A percentile compares a stretch with the other conserved stretches of the same genome.
Conservation (phyloP, 805 yeast genomes). For the Ogataea trehalophila region DNA sequence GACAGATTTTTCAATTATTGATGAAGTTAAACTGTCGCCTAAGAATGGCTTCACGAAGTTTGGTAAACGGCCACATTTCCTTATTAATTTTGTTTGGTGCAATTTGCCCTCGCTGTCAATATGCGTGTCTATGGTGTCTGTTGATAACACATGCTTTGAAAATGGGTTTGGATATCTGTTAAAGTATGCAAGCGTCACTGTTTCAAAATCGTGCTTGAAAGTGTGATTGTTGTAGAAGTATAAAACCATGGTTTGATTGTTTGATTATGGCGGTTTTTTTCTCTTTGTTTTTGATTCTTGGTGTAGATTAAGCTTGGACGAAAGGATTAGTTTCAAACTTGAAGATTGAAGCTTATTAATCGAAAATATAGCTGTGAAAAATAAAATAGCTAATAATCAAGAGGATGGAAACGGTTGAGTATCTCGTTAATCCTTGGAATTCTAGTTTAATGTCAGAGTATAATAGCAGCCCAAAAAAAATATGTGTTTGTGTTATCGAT, state of each 20-base stretch:
- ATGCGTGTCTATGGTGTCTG: slow-evolving; percentile 64
- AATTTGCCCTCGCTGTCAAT: slow-evolving; percentile 62
- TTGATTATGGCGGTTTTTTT: not conserved
- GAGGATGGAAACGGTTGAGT: too few relatives aligned
- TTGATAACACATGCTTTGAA: slow-evolving; percentile 77
- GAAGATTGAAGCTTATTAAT: too few relatives aligned
- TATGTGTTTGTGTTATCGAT: too few relatives aligned
- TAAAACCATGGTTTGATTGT: slow-evolving; percentile 48
- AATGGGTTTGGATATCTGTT: slow-evolving; percentile 76
- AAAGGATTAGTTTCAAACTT: not conserved
- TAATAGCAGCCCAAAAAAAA: too few relatives aligned
- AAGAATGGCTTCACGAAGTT: slow-evolving; percentile 70
- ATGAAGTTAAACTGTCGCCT: slow-evolving; percentile 59
- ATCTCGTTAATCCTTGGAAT: too few relatives aligned
- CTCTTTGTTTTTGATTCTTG: not conserved
- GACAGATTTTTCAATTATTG: slow-evolving; percentile 76
- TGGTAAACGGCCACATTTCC: slow-evolving; percentile 79
- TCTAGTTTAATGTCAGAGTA: too few relatives aligned
- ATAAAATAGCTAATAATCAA: too few relatives aligned
- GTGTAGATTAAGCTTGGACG: not conserved
- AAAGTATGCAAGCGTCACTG: slow-evolving; percentile 74
- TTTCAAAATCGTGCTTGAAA: slow-evolving; percentile 61
- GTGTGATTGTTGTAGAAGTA: slow-evolving; percentile 51
- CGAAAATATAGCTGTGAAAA: too few relatives aligned
- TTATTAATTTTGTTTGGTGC: slow-evolving; percentile 66